These are phyloP conservation scores for Aschersonia sp. DNA, from an alignment of 2,329 filamentous ascomycete genomes.

Conservation along the genomic window DNA sequence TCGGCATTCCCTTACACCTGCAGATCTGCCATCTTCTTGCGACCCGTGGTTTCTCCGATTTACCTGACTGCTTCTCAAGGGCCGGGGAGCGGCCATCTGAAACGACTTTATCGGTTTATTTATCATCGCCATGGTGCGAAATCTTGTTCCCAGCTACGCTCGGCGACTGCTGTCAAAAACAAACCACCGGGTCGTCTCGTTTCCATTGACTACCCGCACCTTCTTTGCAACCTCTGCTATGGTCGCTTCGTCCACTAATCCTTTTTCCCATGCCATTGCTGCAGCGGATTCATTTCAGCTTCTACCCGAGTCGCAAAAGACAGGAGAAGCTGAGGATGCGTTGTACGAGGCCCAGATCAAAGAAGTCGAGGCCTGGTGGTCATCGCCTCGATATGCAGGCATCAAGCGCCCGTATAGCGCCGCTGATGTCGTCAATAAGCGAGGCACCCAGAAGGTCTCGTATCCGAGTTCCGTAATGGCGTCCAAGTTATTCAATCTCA, in stretches of 20 bases:
- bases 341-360: conserved; percentile 73
- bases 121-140: too few species aligned
- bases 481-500: conserved; percentile 79
- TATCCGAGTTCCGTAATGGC: conserved; percentile 95
- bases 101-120: too few species aligned
- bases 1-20: too few species aligned
- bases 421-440: conserved; percentile 84
- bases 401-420: conserved; percentile 88
- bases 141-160: too few species aligned
- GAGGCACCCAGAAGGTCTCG: conserved; percentile 71
- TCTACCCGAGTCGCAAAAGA: conserved; percentile 62
- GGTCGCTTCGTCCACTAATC: conserved; percentile 12
- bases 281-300: conserved; percentile 75
- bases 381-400: conserved; percentile 65
- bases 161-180: conserved; percentile 11
- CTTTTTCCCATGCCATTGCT: conserved; percentile 13
- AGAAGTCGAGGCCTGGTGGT: conserved; percentile 87
- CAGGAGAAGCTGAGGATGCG: conserved; percentile 68
- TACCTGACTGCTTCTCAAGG: too few species aligned
- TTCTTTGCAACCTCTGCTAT: conserved; percentile 18
- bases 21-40: too few species aligned
- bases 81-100: too few species aligned
- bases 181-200: conserved; percentile 4
- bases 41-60: too few species aligned
- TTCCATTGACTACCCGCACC: conserved; percentile 12